These are phyloP conservation scores for Neospermospora avenae DNA, from an alignment of 2,329 filamentous ascomycete genomes.

Conservation along the genomic window DNA sequence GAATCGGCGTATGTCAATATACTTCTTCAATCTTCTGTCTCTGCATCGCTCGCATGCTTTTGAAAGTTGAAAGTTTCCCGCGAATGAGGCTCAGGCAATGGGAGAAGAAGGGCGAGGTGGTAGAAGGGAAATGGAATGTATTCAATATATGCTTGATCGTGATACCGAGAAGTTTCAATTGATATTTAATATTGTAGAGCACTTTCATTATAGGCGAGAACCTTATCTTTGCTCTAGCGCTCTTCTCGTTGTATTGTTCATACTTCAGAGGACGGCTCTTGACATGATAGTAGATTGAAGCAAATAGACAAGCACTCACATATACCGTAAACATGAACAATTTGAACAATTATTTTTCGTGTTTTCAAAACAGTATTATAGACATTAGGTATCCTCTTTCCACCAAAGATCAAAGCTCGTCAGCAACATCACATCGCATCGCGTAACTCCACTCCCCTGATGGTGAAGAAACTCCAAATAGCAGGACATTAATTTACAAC, in stretches of 20 bases:
- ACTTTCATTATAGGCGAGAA: too few species aligned
- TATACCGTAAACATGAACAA: not conserved
- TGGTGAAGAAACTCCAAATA: not conserved
- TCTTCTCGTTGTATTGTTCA: too few species aligned
- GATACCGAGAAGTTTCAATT: too few species aligned
- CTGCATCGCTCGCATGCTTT: slow-evolving; percentile 24
- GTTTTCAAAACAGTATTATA: slow-evolving; percentile 3
- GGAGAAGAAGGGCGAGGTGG: not conserved
- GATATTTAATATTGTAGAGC: too few species aligned
- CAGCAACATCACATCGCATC: not conserved
- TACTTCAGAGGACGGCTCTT: too few species aligned
- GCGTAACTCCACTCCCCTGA: not conserved
- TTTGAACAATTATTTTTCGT: not conserved
- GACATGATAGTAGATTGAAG: too few species aligned
- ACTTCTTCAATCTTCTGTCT: slow-evolving; percentile 20
- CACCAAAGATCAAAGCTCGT: not conserved
- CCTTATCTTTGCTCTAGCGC: too few species aligned
- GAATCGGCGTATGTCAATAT: too few species aligned
- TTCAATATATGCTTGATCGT: too few species aligned
- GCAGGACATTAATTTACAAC: not conserved
- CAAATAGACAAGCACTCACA: too few species aligned
- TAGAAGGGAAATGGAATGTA: not conserved
- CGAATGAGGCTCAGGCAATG: slow-evolving; percentile 1
- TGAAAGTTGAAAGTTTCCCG: slow-evolving; percentile 18
- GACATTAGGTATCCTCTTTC: slow-evolving; percentile 4